Base-by-base conservation (phyloP, 2,329 filamentous ascomycete genomes). In the Fusarium coffeatum region DNA sequence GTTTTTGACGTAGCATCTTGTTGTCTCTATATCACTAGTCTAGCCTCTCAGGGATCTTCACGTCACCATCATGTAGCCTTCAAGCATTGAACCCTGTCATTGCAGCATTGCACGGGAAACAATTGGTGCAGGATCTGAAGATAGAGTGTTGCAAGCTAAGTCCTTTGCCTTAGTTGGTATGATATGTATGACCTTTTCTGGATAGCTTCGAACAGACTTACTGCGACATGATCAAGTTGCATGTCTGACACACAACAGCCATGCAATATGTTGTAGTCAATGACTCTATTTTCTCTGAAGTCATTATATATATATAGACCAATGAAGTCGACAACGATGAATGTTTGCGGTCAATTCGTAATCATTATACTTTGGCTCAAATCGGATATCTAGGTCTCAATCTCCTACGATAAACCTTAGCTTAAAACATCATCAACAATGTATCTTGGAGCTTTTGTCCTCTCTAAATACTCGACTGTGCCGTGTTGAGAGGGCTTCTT, bases 61-160 rank as follows among this genome's bases (percentile, higher is more conserved):
- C 57, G 32, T 62, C 61, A 50, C 58, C 59, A 55, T 59, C 37
- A 66, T 64, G 63, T 70, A 68, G 63, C 63, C 49, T 71, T 57
- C 59, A 42, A 59, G 30, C 43, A 54, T 58, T 40, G 58, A 65
- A 71, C 68, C 68, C 68, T 70, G 67, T 68, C 67, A 43, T 57
- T 68, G 54, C 58, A 64, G 63, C 28, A 54, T 47, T 54, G 40
- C 46, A 59, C 30, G 30, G 37, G 45, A 46, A 50, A 45, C 27
- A 61, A 48, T 55, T 48, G 47, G 48, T 49, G 30, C 42, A 28
- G 34, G 13, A 55, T 55, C 22, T 25, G 34, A 49, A 37, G 30
- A 13, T 50, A 32, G n/a, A 55, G 41, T 20, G 34, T 41, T 20
- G 32, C 22, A 34, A 25, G 18, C 12, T n/a, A 20, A 49, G 23